A percentile compares a stretch with the other conserved stretches of the same genome.
phyloP scores from a whole-genome alignment of 2,329 filamentous ascomycete genomes.

The Stagonosporopsis vannaccii region DNA sequence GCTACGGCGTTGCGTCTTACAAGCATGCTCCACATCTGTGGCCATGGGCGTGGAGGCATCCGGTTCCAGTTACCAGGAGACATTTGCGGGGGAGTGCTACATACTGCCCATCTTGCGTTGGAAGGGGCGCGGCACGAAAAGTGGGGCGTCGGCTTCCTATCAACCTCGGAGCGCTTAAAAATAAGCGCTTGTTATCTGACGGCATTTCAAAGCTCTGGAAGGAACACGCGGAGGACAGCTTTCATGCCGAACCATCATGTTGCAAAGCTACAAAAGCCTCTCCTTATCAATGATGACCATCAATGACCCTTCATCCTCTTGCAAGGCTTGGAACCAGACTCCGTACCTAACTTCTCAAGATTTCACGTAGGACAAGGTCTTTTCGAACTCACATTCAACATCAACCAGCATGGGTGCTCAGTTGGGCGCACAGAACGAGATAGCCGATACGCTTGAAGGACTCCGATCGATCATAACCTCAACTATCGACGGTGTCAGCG shows the following conservation, averaged over 20 bases:
- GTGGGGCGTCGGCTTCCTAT: background rate
- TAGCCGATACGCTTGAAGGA: background rate
- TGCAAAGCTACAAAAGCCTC: slow-evolving; percentile 2
- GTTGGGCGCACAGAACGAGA: background rate
- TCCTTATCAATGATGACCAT: background rate
- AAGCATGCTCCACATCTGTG: background rate
- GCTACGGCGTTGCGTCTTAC: slow-evolving; percentile 7
- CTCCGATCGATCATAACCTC: slow-evolving; percentile 9
- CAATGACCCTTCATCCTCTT: background rate
- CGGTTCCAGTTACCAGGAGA: background rate
- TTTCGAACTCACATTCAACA: background rate
- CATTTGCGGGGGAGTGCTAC: background rate
- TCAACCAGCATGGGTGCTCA: background rate
- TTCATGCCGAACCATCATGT: background rate
- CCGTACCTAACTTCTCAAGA: background rate
- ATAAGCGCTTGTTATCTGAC: slow-evolving; percentile 11
- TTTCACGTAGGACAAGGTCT: background rate
- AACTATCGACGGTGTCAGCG: slow-evolving; percentile 17
- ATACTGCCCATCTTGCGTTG: background rate
- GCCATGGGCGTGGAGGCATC: slow-evolving; percentile 5
- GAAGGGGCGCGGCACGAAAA: background rate
- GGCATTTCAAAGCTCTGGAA: background rate
- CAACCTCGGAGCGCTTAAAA: background rate
- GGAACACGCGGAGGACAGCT: background rate
- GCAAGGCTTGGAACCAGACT: too few species aligned